Evolutionary conservation across 805 yeast species (phyloP).

Genomic region (Ogataea corticis): DNA sequence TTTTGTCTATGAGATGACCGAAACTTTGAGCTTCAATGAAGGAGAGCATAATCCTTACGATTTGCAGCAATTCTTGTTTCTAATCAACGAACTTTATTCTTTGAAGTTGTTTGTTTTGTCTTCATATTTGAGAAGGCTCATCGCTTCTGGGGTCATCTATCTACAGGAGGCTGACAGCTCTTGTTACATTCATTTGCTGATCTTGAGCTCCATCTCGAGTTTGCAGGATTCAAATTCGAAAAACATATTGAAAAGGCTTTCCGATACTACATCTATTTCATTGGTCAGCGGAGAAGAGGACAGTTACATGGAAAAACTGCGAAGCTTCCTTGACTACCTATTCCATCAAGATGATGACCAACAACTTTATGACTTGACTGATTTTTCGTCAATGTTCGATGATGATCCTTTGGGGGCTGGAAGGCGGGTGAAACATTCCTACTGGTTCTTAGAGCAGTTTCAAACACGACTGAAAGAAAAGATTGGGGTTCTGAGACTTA

Average conservation of each 20-base stretch:
- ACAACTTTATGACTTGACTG: constrained; percentile 12
- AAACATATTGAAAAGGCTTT: constrained; percentile 32
- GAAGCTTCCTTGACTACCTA: constrained; percentile 6
- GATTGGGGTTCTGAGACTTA: not conserved
- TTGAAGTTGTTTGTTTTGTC: constrained; percentile 55
- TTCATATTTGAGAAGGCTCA: constrained; percentile 73
- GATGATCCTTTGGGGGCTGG: constrained; percentile 20
- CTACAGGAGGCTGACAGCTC: constrained; percentile 51
- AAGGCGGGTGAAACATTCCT: constrained; percentile 8
- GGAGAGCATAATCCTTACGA: constrained; percentile 17
- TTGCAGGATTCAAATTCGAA: constrained; percentile 41
- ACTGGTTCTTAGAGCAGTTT: constrained; percentile 15
- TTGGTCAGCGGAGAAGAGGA: constrained; percentile 15
- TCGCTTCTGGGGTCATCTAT: constrained; percentile 84
- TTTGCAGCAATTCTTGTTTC: constrained; percentile 39
- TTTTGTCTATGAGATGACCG: constrained; percentile 33
- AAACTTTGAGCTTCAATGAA: constrained; percentile 26
- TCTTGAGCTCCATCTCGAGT: constrained; percentile 61
- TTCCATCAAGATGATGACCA: not conserved
- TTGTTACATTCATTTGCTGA: constrained; percentile 51
- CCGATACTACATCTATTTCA: constrained; percentile 26
- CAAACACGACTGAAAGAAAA: not conserved
- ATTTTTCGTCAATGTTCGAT: constrained; percentile 11
- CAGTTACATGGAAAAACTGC: constrained; percentile 9
- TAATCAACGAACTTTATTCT: constrained; percentile 51